Base-by-base conservation (phyloP, 2,329 filamentous ascomycete genomes). In the Trichoderma harzianum region DNA sequence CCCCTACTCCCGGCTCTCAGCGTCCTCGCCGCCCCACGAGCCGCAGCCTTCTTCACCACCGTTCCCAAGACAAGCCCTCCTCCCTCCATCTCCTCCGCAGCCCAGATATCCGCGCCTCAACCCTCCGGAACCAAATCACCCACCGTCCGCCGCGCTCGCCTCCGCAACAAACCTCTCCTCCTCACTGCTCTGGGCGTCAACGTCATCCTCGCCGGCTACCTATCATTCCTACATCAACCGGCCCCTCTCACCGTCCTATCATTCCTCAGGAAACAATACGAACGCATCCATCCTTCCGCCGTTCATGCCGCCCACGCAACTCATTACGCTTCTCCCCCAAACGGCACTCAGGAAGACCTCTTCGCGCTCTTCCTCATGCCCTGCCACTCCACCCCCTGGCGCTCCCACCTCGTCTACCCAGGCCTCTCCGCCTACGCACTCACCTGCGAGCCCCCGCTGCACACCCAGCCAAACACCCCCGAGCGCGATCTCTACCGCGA, bases 331-430 rank as follows among this genome's bases (percentile, higher is more conserved):
- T 71, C 73, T 30, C 78, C 84, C 1, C 76, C 76, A 12, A 75
- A 78, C 16, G 14, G 30, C 28, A 70, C 66, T 70, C 76, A 28
- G 75, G 77, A 83, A 43, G 86, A 88, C 72, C 85, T 90, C 12
- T 91, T 91, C 76, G 89, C 91, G 39, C 91, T 92, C 24, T 98
- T 98, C 82, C 87, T 99, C 28, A 97, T 95, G 87, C 96, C 96
- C 11, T 99, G 96, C 83, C 96, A 99, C 84, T 93, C 92, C 75
- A 98, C 95, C 0, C 95, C 96, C 3, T 98, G 96, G 95, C 92
- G 95, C 77, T 94, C 92, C 18, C 93, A 97, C 78, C 87, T 98
- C 51, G 86, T 97, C 73, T 89, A 96, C 78, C 89, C 93, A 0
- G 83, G 85, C 34, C 89, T 98, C 68, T 83, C 89, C 72, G 94